These are phyloP conservation scores for Aspergillus sclerotialis DNA, from an alignment of 2,329 filamentous ascomycete species.

Conservation along the genomic window DNA sequence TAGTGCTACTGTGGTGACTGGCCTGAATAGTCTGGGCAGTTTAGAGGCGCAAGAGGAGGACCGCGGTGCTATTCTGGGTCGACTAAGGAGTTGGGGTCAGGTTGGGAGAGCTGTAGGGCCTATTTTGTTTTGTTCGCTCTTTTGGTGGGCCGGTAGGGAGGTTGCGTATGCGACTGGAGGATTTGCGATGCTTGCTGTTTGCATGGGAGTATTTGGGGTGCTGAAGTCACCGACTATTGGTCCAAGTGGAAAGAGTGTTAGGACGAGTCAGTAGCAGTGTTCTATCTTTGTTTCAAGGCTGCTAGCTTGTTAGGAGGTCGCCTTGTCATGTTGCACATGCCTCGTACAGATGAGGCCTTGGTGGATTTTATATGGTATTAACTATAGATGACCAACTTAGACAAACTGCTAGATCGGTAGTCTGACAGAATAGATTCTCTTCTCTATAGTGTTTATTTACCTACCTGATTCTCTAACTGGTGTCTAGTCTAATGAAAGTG, in stretches of 20 bases:
- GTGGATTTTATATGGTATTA: no score
- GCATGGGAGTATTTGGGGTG: slow-evolving; percentile 61
- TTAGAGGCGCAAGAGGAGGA: slow-evolving; percentile 78
- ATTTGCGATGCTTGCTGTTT: slow-evolving; percentile 69
- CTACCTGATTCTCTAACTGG: no score
- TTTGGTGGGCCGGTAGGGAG: slow-evolving; percentile 96
- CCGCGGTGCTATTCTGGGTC: slow-evolving; percentile 78
- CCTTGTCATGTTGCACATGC: no score
- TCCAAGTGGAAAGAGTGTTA: slow-evolving; percentile 1
- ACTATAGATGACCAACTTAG: no score
- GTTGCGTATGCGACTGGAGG: slow-evolving; percentile 77
- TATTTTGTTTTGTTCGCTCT: slow-evolving; percentile 84
- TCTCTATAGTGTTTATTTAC: no score
- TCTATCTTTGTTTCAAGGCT: background rate
- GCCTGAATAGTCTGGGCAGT: slow-evolving; percentile 82
- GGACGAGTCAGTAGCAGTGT: slow-evolving; percentile 7
- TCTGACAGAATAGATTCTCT: no score
- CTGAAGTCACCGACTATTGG: slow-evolving; percentile 55
- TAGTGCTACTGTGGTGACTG: slow-evolving; percentile 89
- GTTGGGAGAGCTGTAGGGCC: slow-evolving; percentile 81
- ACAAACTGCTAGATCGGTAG: no score
- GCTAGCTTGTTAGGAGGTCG: no score
- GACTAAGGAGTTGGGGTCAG: slow-evolving; percentile 75
- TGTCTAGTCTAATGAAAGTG: no score
- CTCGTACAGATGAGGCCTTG: no score